Percentiles rank a stretch among this genome's conserved stretches.
phyloP scores from a whole-genome alignment of 2,329 filamentous ascomycete genomes.

The Trichoderma endophyticum region DNA sequence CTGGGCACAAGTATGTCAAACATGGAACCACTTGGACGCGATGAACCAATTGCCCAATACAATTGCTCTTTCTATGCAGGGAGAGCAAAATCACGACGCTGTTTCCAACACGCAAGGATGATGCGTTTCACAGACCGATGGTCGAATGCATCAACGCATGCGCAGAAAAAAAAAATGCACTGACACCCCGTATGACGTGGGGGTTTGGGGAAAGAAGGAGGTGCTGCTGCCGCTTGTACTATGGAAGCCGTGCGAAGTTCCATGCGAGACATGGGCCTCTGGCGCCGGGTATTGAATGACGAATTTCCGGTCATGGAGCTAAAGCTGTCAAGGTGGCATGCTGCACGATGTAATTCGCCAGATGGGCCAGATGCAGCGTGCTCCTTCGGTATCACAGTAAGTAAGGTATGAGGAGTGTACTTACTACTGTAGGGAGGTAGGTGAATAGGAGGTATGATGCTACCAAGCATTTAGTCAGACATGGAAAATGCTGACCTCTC shows the following conservation, averaged over 20 bases:
- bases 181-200: slow-evolving; percentile 9
- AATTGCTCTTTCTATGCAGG: not conserved
- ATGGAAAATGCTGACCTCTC: not conserved
- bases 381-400: not conserved
- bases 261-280: slow-evolving; percentile 12
- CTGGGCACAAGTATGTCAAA: not conserved
- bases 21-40: not conserved
- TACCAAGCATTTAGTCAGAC: not conserved
- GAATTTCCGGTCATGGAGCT: slow-evolving; percentile 14
- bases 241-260: not conserved
- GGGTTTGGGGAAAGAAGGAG: not conserved
- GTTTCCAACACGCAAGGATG: not conserved
- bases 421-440: not conserved
- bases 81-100: not conserved
- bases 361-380: not conserved
- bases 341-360: slow-evolving; percentile 10
- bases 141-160: not conserved
- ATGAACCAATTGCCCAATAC: not conserved
- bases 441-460: not conserved
- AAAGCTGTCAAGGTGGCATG: not conserved
- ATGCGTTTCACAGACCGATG: slow-evolving; percentile 2
- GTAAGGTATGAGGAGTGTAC: not conserved
- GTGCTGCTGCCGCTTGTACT: not conserved
- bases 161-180: not conserved
- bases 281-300: slow-evolving; percentile 9